Evolutionary conservation across 495 filamentous ascomycete species (phyloP), one percentile per base, ranked within the genome.

Genomic region (Bombardia bombarda): DNA sequence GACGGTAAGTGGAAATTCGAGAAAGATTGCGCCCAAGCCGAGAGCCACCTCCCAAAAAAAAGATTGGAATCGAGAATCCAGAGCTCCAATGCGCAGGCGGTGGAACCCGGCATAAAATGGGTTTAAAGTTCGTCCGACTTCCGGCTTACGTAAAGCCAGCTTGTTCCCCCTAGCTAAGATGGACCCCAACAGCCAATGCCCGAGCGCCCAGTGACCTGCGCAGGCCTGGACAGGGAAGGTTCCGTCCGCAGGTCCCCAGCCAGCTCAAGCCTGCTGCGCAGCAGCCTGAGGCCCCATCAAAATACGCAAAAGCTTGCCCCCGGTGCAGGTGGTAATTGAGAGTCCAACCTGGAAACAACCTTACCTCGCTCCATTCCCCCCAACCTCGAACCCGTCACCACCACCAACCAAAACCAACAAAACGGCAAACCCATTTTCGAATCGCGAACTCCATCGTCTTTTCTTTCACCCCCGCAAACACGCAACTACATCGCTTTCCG

Each of bases 331-430:
- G 43, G 45, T 44, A 33, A 53, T 55, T 58, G 55, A 59, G 58
- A 66, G 62, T n/a, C 60, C 53, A 53, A 60, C 54, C 59, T 63
- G 55, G 57, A 68, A 69, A 60, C 61, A n/a, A n/a, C n/a, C n/a
- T n/a, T n/a, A 70, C 60, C 58, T 64, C 58, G 56, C 6, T 58
- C 50, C 51, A 49, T 50, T 41, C 22, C 50, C 43, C 25, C 45
- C 46, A 53, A 51, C 53, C 47, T 60, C 46, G 38, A 55, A 43
- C 49, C n/a, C 32, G n/a, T 17, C 9, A 33, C 8, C 53, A 49
- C 55, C 51, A 57, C 32, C 43, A 39, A 49, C 21, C 40, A n/a
- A 34, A 16, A 45, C 52, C 47, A 43, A 24, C 49, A 43, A 38
- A 47, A 38, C 32, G 4, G 13, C 35, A 40, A 45, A 41, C 49